Conservation (phyloP, 306 rosid species). For the Vigna angularis region DNA sequence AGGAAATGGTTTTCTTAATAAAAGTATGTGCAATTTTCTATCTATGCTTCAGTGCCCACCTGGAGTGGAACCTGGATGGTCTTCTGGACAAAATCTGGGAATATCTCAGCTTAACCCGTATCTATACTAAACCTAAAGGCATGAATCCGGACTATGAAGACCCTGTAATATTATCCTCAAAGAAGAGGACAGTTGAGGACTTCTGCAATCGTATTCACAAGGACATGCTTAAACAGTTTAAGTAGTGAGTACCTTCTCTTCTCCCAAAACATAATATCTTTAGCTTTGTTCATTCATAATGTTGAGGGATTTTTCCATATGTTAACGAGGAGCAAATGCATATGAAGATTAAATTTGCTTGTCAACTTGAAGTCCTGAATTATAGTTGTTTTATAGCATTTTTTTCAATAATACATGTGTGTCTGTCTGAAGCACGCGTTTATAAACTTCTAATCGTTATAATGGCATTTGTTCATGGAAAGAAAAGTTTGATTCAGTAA, state of each 20-base stretch:
- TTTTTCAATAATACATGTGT: too few relatives aligned
- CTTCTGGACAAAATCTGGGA: slow-evolving; percentile 96
- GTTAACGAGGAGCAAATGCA: neutral
- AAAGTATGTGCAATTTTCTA: slow-evolving; percentile 37
- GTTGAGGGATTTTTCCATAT: neutral
- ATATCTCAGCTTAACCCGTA: slow-evolving; percentile 88
- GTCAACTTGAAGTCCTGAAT: neutral
- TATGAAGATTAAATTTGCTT: slow-evolving; percentile 8
- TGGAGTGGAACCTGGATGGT: slow-evolving; percentile 99
- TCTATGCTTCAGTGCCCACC: slow-evolving; percentile 79
- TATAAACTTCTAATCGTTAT: too few relatives aligned
- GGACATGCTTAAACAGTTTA: slow-evolving; percentile 94
- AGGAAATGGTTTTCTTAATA: neutral
- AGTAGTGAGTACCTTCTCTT: slow-evolving; percentile 69
- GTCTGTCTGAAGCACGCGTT: too few relatives aligned
- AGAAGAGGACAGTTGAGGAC: slow-evolving; percentile 87
- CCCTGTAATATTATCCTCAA: slow-evolving; percentile 95
- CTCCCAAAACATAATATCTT: slow-evolving; percentile 20
- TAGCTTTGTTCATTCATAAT: slow-evolving; percentile 33
- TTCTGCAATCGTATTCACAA: slow-evolving; percentile 92
- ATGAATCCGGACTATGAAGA: slow-evolving; percentile 99
- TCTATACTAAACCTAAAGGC: slow-evolving; percentile 97
- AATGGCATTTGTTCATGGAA: neutral
- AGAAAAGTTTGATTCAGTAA: slow-evolving; percentile 1
- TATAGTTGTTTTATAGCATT: slow-evolving; percentile 4